These are phyloP conservation scores for Aureobasidium musti DNA, from an alignment of 2,329 filamentous ascomycete species.

Conservation along the genomic window DNA sequence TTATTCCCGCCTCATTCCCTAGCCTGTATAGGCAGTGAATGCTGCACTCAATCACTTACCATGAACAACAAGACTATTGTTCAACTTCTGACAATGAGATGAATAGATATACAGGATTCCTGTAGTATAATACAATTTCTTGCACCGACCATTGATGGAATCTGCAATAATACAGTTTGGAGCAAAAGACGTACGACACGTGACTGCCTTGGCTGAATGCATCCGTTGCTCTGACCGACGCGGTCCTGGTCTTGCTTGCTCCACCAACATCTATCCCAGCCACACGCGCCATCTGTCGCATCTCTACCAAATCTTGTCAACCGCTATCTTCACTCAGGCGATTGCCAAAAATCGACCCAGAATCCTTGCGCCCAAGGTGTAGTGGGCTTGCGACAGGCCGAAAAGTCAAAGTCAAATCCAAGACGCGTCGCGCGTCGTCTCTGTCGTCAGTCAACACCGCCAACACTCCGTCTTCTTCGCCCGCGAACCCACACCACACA, in stretches of 20 bases:
- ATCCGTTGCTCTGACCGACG: not conserved
- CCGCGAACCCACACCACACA: constrained; percentile 28
- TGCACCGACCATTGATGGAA: not conserved
- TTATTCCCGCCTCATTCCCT: not conserved
- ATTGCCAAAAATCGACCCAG: not conserved
- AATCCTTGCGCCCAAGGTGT: constrained; percentile 14
- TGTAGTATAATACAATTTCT: not conserved
- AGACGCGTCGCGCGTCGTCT: constrained; percentile 22
- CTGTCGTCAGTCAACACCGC: constrained; percentile 28
- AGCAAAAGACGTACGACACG: not conserved
- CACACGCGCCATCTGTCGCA: not conserved
- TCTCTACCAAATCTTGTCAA: not conserved
- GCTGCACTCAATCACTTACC: not conserved
- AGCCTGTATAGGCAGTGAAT: not conserved
- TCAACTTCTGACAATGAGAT: not conserved
- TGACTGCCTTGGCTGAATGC: not conserved
- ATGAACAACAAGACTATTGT: not conserved
- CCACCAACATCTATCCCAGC: not conserved
- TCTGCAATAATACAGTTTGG: not conserved
- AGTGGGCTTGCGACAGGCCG: constrained; percentile 15
- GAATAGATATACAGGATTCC: not conserved
- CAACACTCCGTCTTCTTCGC: not conserved
- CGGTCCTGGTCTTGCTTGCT: not conserved
- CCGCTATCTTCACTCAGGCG: not conserved
- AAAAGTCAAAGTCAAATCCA: not conserved